Percentiles rank a stretch among this genome's conserved stretches.
These are phyloP conservation scores for Tolypocladium pustulatum DNA, from an alignment of 2,329 filamentous ascomycete genomes.

Conservation along the genomic window DNA sequence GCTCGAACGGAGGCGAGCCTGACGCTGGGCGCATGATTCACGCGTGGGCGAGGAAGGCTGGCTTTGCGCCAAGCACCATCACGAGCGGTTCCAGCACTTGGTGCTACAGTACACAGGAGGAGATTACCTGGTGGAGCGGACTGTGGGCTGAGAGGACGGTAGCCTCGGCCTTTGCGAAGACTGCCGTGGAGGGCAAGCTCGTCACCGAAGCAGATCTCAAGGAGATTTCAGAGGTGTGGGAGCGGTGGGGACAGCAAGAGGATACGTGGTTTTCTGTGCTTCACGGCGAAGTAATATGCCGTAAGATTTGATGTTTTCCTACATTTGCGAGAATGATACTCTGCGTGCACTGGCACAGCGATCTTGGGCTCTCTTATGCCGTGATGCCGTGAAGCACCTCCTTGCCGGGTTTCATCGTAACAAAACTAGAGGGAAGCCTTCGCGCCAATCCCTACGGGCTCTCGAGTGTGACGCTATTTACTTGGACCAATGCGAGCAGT, in stretches of 20 bases:
- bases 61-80: slow-evolving; percentile 7
- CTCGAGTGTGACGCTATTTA: too few species aligned
- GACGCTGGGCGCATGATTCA: slow-evolving; percentile 12
- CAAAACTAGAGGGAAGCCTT: background rate
- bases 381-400: background rate
- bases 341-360: background rate
- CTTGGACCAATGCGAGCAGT: too few species aligned
- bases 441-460: too few species aligned
- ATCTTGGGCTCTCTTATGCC: too few species aligned
- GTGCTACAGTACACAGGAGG: slow-evolving; percentile 11
- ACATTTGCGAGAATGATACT: background rate
- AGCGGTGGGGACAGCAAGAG: slow-evolving; percentile 3
- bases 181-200: slow-evolving; percentile 4
- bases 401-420: background rate
- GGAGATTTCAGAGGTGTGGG: slow-evolving; percentile 3
- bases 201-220: slow-evolving; percentile 12
- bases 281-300: slow-evolving; percentile 9
- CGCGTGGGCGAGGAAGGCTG: slow-evolving; percentile 10
- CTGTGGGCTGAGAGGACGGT: slow-evolving; percentile 10
- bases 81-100: slow-evolving; percentile 9
- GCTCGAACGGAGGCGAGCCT: slow-evolving; percentile 9
- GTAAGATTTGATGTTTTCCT: background rate
- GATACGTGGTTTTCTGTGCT: slow-evolving; percentile 7
- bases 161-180: slow-evolving; percentile 9
- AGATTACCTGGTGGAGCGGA: slow-evolving; percentile 11